phyloP scores from a whole-genome alignment of 2,329 filamentous ascomycete genomes.

The Verticillium dahliae region DNA sequence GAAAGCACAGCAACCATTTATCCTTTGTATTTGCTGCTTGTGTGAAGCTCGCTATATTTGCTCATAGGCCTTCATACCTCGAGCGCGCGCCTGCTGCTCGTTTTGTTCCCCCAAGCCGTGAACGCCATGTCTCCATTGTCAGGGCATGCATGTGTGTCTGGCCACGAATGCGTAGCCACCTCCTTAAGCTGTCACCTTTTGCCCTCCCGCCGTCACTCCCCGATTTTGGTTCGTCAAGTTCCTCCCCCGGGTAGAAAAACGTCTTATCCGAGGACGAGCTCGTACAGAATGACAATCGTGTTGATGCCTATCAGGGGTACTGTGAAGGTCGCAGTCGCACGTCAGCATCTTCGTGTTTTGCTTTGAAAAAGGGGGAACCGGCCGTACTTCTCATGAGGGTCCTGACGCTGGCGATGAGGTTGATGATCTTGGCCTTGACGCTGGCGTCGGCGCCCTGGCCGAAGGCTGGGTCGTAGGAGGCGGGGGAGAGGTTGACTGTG shows the following conservation, averaged over 20 bases:
- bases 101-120: background rate
- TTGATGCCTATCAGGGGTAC: slow-evolving; percentile 84
- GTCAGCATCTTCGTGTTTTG: background rate
- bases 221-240: background rate
- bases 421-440: slow-evolving; percentile 80
- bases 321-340: slow-evolving; percentile 23
- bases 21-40: no score
- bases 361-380: background rate
- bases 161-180: no score
- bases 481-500: slow-evolving; percentile 66
- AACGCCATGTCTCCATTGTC: background rate
- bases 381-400: slow-evolving; percentile 80
- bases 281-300: slow-evolving; percentile 75
- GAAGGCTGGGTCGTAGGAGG: slow-evolving; percentile 69
- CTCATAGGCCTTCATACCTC: no score
- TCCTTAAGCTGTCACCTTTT: no score
- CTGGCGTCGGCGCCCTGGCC: slow-evolving; percentile 67
- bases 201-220: background rate
- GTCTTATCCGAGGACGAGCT: slow-evolving; percentile 64
- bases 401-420: slow-evolving; percentile 82
- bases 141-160: background rate
- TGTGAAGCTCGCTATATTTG: no score
- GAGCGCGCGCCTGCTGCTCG: background rate
- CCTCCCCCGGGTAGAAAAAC: background rate
- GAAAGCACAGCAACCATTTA: no score